Evolutionary conservation across 176 grass and related monocot genomes (phyloP), one percentile per base, ranked within the genome.

Genomic region (Aegilops umbellulata): DNA sequence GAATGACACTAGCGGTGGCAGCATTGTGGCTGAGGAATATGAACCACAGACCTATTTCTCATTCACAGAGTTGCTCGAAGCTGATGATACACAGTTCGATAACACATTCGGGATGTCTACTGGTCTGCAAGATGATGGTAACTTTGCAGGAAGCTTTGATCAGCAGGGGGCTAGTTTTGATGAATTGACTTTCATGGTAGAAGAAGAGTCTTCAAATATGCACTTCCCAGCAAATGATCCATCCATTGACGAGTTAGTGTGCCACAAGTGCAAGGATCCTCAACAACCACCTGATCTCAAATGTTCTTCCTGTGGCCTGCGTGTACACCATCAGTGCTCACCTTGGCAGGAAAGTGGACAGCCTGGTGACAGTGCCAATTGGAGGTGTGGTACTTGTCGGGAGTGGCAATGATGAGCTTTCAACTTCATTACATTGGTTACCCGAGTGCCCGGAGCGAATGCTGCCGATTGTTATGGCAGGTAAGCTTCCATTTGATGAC

Each of bases 11-110:
- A 85, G 76, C 20, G 57, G 77, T 85, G 78, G 84, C 24, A 90
- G 87, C 65, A 63, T 67, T 46, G 90, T 51, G 23, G 57, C 41
- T 22, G 78, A 69, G 2, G 84, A 95, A 66, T 95, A 87, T 78
- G 94, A 93, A 60, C 91, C 91, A 2, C 91, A 95, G 16, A 95
- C 94, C 39, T 95, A 89, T 78, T 95, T 93, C 82, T 95, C 91
- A 11, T 95, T 93, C 78, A 93, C 91, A 0, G 94, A 95, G 74
- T 82, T 93, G 32, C 87, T 95, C 80, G 94, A 92, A 80, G 89
- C 91, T 66, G 91, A 93, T 71, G 87, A 93, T 85, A 81, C 83
- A 3, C 83, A 85, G 83, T 24, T 87, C 36, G 86, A 93, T n/a
- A 84, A 88, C 89, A 80, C 79, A 35, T 87, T 88, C 81, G 84